phyloP scores from a whole-genome alignment of 2,329 filamentous ascomycete species.

The Monosporascus ibericus region DNA sequence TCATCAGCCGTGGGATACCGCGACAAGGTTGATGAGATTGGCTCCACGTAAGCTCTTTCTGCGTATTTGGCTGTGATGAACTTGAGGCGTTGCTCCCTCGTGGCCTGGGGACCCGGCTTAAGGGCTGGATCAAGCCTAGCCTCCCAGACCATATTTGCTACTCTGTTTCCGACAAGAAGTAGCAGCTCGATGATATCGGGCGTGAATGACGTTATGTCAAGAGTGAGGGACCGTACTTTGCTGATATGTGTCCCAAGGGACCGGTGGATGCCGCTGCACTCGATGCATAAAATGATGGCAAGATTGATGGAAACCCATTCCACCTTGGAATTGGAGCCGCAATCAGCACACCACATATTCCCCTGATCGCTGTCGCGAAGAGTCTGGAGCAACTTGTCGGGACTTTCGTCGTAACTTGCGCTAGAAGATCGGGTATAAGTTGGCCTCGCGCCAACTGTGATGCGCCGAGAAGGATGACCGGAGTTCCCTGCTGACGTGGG shows the following conservation, averaged over 20 bases:
- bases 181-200: constrained; percentile 94
- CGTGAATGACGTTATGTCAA: constrained; percentile 95
- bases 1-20: constrained; percentile 78
- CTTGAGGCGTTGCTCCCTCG: constrained; percentile 80
- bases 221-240: constrained; percentile 89
- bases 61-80: constrained; percentile 97
- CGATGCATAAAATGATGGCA: constrained; percentile 92
- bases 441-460: constrained; percentile 85
- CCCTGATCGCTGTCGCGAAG: constrained; percentile 87
- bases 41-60: constrained; percentile 74
- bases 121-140: constrained; percentile 65
- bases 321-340: constrained; percentile 83
- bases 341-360: constrained; percentile 92
- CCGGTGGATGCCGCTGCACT: constrained; percentile 95
- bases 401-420: constrained; percentile 72
- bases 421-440: constrained; percentile 62
- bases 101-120: constrained; percentile 73
- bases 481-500: constrained; percentile 41
- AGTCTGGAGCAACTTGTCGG: constrained; percentile 78
- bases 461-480: constrained; percentile 69
- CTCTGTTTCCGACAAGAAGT: constrained; percentile 82
- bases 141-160: constrained; percentile 97
- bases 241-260: constrained; percentile 96
- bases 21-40: constrained; percentile 68
- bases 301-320: constrained; percentile 99